Evolutionary conservation across 345 rosid genomes (phyloP), one percentile per base, ranked within the genome.

Genomic region (Ceriops zippeliana): DNA sequence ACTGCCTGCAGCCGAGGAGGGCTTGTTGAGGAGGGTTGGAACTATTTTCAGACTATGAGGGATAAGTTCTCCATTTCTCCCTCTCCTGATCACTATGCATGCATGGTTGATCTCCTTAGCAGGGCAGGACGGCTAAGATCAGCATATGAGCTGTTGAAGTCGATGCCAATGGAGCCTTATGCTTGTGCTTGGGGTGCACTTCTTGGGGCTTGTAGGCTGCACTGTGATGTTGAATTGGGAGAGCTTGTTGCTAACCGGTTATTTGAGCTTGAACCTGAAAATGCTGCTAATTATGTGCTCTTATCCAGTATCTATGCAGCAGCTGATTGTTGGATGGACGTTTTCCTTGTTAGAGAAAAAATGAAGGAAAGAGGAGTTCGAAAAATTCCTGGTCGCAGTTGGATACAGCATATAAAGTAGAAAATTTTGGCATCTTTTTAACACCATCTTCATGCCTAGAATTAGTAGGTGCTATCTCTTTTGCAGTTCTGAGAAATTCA

Each of bases 161-260:
- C 77, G 7, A 80, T 84, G 84, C 87, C 92, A 9, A 76, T 86
- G 74, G 85, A 84, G 65, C 80, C 89, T 69, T 62, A 80, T 74
- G 82, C 84, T 24, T 62, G 90, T 75, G 89, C 87, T 5, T 89
- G 92, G 92, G 89, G 90, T 58, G 86, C 96, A 10, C 82, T 87
- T 76, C 83, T 89, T 32, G 86, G 86, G 66, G 89, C 85, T 52
- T 87, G 96, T 75, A 79, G 80, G 70, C 68, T 83, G 21, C 77
- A 85, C 70, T 76, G 82, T 37, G 75, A 86, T 61, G 70, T 74
- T 72, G 88, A 86, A 75, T 75, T 91, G 22, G 91, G 87, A 47
- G 80, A 83, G 78, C 52, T 70, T 70, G 89, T 83, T 52, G 88
- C 88, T 11, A 72, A 70, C 26, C 65, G 66, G 5, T 83, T 87